Evolutionary conservation across 2,329 filamentous ascomycete species (phyloP).

Genomic region (Catunica adiposa): DNA sequence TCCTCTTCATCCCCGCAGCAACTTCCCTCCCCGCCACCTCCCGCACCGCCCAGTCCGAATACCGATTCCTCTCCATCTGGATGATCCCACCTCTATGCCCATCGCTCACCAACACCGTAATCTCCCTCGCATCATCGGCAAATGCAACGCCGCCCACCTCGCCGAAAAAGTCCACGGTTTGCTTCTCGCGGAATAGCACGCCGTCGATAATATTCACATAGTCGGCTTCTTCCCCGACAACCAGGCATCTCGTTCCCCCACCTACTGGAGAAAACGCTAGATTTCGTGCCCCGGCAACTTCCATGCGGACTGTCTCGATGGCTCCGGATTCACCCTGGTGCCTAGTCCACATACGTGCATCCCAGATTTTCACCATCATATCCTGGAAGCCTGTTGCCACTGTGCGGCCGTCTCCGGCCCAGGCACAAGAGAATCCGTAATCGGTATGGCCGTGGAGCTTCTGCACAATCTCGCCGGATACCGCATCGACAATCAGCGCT

Average conservation of each 20-base stretch:
- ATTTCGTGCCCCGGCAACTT: conserved; percentile 52
- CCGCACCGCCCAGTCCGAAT: neutral
- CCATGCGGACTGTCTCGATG: conserved; percentile 40
- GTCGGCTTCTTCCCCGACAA: conserved; percentile 63
- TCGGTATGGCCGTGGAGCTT: conserved; percentile 48
- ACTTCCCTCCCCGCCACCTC: neutral
- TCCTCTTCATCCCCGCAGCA: neutral
- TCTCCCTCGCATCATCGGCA: conserved; percentile 46
- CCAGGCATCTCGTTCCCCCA: conserved; percentile 47
- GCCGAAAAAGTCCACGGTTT: conserved; percentile 58
- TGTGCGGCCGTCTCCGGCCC: conserved; percentile 61
- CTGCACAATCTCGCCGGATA: conserved; percentile 42
- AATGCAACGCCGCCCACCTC: conserved; percentile 55
- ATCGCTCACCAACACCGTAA: conserved; percentile 55
- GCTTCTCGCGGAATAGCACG: conserved; percentile 44
- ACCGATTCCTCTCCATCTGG: conserved; percentile 36
- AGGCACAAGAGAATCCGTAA: conserved; percentile 61
- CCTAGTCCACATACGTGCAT: conserved; percentile 51
- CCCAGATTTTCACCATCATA: conserved; percentile 56
- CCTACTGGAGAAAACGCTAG: conserved; percentile 58
- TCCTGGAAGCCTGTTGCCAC: conserved; percentile 67
- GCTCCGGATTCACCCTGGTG: conserved; percentile 30
- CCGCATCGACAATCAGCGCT: conserved; percentile 52
- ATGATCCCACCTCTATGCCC: conserved; percentile 48
- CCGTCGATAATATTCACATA: conserved; percentile 55